A percentile compares a stretch with the other conserved stretches of the same genome.
These are phyloP conservation scores for Lagenidium giganteum DNA, from an alignment of 352 stramenopile genomes.

Conservation along the genomic window DNA sequence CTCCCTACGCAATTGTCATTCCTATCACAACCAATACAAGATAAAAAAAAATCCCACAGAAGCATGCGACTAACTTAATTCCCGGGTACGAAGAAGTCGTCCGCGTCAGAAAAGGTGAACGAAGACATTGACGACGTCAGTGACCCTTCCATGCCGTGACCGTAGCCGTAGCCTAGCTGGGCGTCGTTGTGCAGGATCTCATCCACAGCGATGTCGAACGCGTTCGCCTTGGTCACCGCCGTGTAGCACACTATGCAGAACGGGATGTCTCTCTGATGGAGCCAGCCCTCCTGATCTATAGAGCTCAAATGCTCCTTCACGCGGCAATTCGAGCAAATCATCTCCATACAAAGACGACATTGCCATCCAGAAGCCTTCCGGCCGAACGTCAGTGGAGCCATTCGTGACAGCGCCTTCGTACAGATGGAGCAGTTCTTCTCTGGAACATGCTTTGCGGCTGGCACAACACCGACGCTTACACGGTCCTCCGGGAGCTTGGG, in stretches of 20 bases:
- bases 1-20: too few species aligned
- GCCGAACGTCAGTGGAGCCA: constrained; percentile 13
- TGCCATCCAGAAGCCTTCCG: constrained; percentile 4
- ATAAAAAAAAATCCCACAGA: too few species aligned
- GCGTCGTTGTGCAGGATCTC: constrained; percentile 15
- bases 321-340: constrained; percentile 9
- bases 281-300: constrained; percentile 1
- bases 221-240: constrained; percentile 8
- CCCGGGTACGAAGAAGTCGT: not conserved
- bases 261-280: constrained; percentile 10
- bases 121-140: constrained; percentile 12
- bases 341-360: constrained; percentile 14
- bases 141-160: too few species aligned
- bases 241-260: constrained; percentile 17
- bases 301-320: constrained; percentile 15
- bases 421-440: constrained; percentile 14
- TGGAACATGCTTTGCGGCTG: constrained; percentile 4
- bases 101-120: constrained; percentile 7
- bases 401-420: constrained; percentile 2
- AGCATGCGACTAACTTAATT: not conserved
- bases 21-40: too few species aligned
- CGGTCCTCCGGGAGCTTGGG: too few species aligned
- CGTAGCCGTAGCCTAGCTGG: constrained; percentile 12
- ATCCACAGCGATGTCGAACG: constrained; percentile 13
- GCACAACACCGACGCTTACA: too few species aligned